phyloP scores from a whole-genome alignment of 129 eudicot genomes.

The Saposhnikovia divaricata region DNA sequence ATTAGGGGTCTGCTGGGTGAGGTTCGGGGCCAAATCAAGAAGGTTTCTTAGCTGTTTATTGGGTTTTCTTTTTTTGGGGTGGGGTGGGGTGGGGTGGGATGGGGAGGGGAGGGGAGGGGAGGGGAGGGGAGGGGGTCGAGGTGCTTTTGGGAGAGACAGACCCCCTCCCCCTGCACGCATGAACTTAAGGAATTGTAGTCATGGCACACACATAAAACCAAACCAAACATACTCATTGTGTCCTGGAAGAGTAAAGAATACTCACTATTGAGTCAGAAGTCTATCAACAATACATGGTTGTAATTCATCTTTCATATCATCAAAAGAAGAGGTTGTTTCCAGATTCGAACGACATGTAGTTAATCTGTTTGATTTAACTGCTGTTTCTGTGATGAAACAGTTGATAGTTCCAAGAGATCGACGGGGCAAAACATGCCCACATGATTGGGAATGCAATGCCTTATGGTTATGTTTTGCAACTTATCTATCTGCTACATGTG shows the following conservation, averaged over 20 bases:
- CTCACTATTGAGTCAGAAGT: background rate
- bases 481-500: slow-evolving; percentile 12
- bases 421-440: slow-evolving; percentile 10
- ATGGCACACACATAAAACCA: background rate
- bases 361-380: background rate
- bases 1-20: background rate
- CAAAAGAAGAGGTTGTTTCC: background rate
- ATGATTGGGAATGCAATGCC: background rate
- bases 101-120: no score
- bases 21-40: background rate
- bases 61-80: no score
- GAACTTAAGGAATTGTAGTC: no score
- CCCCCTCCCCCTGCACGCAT: no score
- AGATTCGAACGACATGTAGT: background rate
- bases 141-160: no score
- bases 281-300: background rate
- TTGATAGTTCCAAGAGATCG: background rate
- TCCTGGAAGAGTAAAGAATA: background rate
- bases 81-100: no score
- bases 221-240: background rate
- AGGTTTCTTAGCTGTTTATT: background rate
- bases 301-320: background rate
- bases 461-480: background rate
- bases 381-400: background rate
- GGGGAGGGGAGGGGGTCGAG: no score